A percentile compares a stretch with the other conserved stretches of the same genome.
Evolutionary conservation across 176 grass and related monocot genomes (phyloP).

Genomic region (Carex scoparia): DNA sequence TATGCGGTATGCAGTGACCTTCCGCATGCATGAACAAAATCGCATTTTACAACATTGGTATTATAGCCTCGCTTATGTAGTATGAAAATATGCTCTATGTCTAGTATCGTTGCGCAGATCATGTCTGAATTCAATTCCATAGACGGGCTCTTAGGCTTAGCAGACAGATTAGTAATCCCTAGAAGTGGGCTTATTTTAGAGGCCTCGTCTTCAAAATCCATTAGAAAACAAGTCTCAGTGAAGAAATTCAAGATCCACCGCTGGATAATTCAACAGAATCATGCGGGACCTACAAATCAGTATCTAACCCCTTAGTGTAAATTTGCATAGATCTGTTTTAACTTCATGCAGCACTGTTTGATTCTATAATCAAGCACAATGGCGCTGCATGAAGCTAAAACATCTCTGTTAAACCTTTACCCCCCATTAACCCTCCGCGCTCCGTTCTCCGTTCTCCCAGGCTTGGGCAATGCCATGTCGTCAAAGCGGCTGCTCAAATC

Average conservation of each 20-base stretch:
- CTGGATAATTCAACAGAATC: too few relatives aligned
- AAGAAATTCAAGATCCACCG: background rate
- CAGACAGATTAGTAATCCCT: background rate
- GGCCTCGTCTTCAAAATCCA: background rate
- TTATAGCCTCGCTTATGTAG: too few relatives aligned
- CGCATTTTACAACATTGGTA: too few relatives aligned
- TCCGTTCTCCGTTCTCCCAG: background rate
- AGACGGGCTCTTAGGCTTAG: background rate
- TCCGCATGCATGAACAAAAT: too few relatives aligned
- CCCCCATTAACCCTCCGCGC: background rate
- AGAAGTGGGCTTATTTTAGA: background rate
- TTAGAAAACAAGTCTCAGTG: background rate
- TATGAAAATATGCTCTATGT: too few relatives aligned
- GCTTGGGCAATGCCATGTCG: conserved; percentile 6
- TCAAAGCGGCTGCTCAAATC: conserved; percentile 51
- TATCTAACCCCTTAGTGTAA: background rate
- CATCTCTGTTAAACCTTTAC: too few relatives aligned
- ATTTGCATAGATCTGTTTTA: too few relatives aligned
- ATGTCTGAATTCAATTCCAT: background rate
- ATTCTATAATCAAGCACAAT: too few relatives aligned
- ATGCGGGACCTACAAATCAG: background rate
- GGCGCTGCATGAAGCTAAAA: too few relatives aligned
- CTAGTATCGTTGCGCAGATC: background rate
- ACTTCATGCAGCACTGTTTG: too few relatives aligned
- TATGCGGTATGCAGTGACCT: too few relatives aligned